These are phyloP conservation scores for Protomyces arabidopsidicola DNA, from an alignment of 1,139 yeast species.

Conservation along the genomic window DNA sequence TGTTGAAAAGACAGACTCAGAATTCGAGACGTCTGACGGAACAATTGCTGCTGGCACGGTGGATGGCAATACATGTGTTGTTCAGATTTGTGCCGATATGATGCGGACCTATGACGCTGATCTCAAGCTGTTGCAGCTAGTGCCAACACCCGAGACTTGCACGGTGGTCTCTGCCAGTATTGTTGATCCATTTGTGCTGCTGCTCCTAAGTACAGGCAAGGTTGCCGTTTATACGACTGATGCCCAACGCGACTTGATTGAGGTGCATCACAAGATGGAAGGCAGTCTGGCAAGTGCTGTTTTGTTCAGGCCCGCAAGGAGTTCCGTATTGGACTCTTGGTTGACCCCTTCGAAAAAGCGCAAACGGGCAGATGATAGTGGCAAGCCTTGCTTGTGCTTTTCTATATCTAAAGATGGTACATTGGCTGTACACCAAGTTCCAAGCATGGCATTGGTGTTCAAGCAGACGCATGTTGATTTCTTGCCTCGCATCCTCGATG, in stretches of 20 bases:
- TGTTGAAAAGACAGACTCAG: conserved; percentile 58
- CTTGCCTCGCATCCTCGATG: conserved; percentile 12
- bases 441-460: conserved; percentile 17
- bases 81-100: conserved; percentile 69
- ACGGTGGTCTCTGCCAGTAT: conserved; percentile 50
- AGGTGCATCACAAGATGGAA: conserved; percentile 10
- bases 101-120: conserved; percentile 61
- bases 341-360: background rate
- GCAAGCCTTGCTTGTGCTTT: conserved; percentile 10
- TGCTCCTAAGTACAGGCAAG: conserved; percentile 34
- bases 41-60: conserved; percentile 67
- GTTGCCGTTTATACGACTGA: conserved; percentile 31
- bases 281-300: conserved; percentile 1
- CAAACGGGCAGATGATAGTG: background rate
- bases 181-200: conserved; percentile 36
- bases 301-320: background rate
- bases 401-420: conserved; percentile 6
- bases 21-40: conserved; percentile 58
- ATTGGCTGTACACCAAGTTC: conserved; percentile 28
- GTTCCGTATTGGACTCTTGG: background rate
- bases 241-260: conserved; percentile 30
- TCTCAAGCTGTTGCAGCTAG: conserved; percentile 46
- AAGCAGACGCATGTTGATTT: conserved; percentile 1
- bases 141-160: conserved; percentile 33
- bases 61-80: conserved; percentile 55